These are phyloP conservation scores for Urostyla sp. DNA, from an alignment of 73 alveolate genomes.

Conservation along the genomic window DNA sequence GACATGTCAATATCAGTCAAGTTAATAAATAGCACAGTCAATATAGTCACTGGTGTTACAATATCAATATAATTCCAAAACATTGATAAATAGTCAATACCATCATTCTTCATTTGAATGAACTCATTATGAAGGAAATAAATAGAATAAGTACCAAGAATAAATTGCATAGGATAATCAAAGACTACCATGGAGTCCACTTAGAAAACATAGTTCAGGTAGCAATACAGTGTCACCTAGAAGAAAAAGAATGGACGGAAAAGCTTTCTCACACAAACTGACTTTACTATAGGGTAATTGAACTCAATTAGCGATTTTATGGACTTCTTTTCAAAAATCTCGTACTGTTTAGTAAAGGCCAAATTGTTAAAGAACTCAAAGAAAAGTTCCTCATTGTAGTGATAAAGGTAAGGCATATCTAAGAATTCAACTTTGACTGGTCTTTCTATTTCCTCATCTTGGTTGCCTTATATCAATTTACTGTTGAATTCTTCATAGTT, in stretches of 20 bases:
- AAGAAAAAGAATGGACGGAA: conserved; percentile 25
- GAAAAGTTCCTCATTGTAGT: conserved; percentile 1
- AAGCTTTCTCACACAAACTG: conserved; percentile 21
- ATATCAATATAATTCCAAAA: conserved; percentile 53
- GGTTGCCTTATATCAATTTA: background rate
- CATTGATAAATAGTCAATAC: conserved; percentile 10
- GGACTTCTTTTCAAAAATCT: conserved; percentile 27
- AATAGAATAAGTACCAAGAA: background rate
- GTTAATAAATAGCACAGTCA: conserved; percentile 1
- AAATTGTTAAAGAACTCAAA: conserved; percentile 27
- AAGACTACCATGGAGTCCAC: background rate
- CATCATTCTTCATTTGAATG: background rate
- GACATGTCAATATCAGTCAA: background rate
- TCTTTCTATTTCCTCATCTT: conserved; percentile 14
- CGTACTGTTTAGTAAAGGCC: conserved; percentile 7
- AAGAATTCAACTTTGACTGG: conserved; percentile 1
- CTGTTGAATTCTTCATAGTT: conserved; percentile 5
- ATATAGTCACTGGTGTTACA: conserved; percentile 31
- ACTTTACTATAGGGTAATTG: conserved; percentile 47
- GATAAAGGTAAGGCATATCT: conserved; percentile 32
- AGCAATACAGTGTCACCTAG: background rate
- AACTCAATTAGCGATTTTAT: conserved; percentile 28
- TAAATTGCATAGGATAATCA: conserved; percentile 7
- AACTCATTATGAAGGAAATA: conserved; percentile 35
- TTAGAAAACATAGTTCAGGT: conserved; percentile 9